Conservation (phyloP, 192 early-diverging fungal species). For the Podila horticola region DNA sequence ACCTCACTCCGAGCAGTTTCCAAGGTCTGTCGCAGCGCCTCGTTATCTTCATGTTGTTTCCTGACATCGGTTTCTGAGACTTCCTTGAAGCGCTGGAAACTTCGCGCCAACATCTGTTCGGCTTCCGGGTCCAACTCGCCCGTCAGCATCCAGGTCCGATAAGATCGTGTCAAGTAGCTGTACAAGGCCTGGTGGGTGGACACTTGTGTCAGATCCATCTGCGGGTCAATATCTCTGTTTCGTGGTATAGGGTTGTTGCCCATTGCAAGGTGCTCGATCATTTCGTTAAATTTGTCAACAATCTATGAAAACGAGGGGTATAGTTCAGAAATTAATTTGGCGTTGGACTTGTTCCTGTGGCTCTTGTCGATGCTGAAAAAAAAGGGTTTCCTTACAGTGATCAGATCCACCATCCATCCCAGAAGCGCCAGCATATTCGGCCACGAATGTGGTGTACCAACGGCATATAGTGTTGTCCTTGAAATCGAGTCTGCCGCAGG, state of each 20-base stretch:
- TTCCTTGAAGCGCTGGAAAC: constrained; percentile 62
- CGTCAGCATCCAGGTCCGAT: constrained; percentile 62
- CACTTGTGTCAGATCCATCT: constrained; percentile 39
- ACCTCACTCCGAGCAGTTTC: constrained; percentile 34
- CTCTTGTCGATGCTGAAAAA: neutral
- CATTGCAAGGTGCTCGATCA: constrained; percentile 4
- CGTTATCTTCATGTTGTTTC: constrained; percentile 47
- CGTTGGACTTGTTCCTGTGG: no score
- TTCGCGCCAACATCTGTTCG: constrained; percentile 52
- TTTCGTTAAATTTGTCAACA: constrained; percentile 21
- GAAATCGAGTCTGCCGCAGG: constrained; percentile 62
- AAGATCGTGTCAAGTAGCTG: constrained; percentile 64
- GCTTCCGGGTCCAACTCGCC: constrained; percentile 66
- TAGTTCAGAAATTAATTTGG: neutral
- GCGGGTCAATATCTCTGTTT: constrained; percentile 28
- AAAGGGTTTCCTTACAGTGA: constrained; percentile 49
- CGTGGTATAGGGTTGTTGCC: constrained; percentile 3
- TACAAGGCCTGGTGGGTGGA: constrained; percentile 66
- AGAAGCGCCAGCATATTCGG: constrained; percentile 74
- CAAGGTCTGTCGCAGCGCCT: constrained; percentile 57
- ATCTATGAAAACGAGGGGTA: constrained; percentile 9
- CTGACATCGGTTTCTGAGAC: constrained; percentile 53
- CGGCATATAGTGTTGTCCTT: constrained; percentile 66
- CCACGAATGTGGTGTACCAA: constrained; percentile 74
- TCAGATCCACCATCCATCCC: constrained; percentile 77